A percentile compares a stretch with the other conserved stretches of the same genome.
phyloP scores from a whole-genome alignment of 2,329 filamentous ascomycete species.

The Neopestalotiopsis rosae region DNA sequence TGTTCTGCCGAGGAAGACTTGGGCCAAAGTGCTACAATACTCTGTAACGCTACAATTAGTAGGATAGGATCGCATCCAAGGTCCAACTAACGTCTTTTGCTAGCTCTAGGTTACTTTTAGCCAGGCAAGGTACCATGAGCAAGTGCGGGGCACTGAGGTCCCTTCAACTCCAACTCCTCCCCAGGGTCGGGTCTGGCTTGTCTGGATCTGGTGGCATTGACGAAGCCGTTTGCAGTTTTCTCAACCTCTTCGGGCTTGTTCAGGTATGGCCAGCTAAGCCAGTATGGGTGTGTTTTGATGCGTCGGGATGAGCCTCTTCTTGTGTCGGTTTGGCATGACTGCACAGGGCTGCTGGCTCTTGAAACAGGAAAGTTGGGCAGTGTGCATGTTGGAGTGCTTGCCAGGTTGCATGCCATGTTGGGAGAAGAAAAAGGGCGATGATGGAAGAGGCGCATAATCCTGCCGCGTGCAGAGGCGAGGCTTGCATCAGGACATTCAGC shows the following conservation, averaged over 20 bases:
- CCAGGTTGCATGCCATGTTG: background rate
- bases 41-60: background rate
- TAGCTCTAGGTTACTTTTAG: background rate
- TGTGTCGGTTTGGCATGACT: background rate
- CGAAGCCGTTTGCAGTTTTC: background rate
- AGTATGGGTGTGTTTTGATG: background rate
- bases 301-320: background rate
- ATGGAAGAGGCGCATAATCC: slow-evolving; percentile 13
- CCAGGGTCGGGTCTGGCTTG: background rate
- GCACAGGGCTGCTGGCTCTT: background rate
- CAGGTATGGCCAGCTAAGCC: background rate
- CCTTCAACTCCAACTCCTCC: slow-evolving; percentile 1
- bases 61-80: background rate
- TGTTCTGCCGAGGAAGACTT: slow-evolving; percentile 3
- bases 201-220: background rate
- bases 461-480: background rate
- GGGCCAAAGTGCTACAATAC: background rate
- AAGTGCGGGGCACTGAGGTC: background rate
- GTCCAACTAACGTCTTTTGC: background rate
- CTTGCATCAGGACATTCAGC: background rate
- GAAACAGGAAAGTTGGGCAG: background rate
- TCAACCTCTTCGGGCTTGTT: background rate
- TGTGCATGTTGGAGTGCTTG: background rate
- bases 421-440: background rate
- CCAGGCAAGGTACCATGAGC: background rate